Base-by-base conservation (phyloP, 371 early-diverging fungal genomes). In the Gilbertella persicaria region DNA sequence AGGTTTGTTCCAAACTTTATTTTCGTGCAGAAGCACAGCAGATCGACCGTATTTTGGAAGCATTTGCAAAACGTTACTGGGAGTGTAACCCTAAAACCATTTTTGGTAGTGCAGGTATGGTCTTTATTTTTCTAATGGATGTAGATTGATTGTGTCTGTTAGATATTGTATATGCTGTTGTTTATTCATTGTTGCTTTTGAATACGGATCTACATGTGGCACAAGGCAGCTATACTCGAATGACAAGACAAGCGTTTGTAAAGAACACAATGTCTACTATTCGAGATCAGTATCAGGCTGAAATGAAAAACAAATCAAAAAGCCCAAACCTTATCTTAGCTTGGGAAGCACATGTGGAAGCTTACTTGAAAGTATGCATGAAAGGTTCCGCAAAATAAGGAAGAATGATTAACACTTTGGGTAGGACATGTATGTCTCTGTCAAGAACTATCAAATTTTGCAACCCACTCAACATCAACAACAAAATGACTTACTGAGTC, bases 201-300 rank as follows among this genome's bases (percentile, higher is more conserved):
- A 96, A 96, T 69, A 97, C 97, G 0, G 97, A 97, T 67, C 74
- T 96, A 29, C 92, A 95, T 61, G 83, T 91, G 28, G 93, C 92
- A 14, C 85, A 87, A 59, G 78, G 78, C 9, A 84, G 75, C 38
- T 80, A 83, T 24, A 73, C 69, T 2, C 74, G 76, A 29, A 87
- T 87, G 85, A 78, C 84, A 1, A 64, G 76, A 16, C 68, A 73
- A 12, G 83, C 78, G 2, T 87, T 87, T 69, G 71, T 87, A 16
- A 74, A 73, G 28, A 83, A 86, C 29, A 84, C 85, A 1, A 71
- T 85, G 72, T 55, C 75, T 8, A 73, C 82, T 0, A 71, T 85
- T 21, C 52, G 60, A 25, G 75, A 80, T 19, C 81, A 80, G 61
- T 40, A 35, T 17, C 23, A 46, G 37, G 41, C 17, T 0, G 46